These are phyloP conservation scores for Panaeolus papilionaceus DNA, from an alignment of 768 basidiomycete species.

Conservation along the genomic window DNA sequence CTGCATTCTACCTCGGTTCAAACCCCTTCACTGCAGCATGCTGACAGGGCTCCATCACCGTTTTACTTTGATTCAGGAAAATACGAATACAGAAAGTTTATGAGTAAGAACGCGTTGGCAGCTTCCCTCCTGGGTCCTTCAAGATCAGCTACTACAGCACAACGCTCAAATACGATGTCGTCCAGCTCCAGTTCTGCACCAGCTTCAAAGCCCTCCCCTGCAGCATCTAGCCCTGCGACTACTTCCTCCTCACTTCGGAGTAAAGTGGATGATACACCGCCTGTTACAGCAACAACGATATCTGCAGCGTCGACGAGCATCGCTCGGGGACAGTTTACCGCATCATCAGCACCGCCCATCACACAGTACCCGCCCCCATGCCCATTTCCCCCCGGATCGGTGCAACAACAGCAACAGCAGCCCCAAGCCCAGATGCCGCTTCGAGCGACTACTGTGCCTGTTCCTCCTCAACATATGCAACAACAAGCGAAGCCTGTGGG, in stretches of 20 bases:
- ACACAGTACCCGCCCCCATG: slow-evolving; percentile 2
- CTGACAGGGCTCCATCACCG: not conserved
- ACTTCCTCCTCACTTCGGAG: not conserved
- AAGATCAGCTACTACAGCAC: slow-evolving; percentile 39
- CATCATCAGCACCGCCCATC: not conserved
- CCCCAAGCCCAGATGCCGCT: slow-evolving; percentile 18
- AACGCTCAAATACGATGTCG: slow-evolving; percentile 16
- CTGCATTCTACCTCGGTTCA: slow-evolving; percentile 12
- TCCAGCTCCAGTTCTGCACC: slow-evolving; percentile 29
- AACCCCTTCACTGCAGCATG: not conserved
- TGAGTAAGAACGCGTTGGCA: slow-evolving; percentile 53
- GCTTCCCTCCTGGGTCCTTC: slow-evolving; percentile 54
- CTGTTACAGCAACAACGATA: not conserved
- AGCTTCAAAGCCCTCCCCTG: slow-evolving; percentile 22
- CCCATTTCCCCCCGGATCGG: slow-evolving; percentile 15
- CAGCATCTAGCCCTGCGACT: slow-evolving; percentile 18
- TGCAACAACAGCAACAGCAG: slow-evolving; percentile 15
- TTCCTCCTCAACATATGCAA: slow-evolving; percentile 32
- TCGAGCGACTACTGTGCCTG: slow-evolving; percentile 15
- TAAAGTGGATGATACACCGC: not conserved
- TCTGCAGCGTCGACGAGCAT: not conserved
- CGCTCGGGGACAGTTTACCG: not conserved
- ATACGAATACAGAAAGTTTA: slow-evolving; percentile 78
- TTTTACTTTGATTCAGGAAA: slow-evolving; percentile 56
- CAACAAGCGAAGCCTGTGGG: slow-evolving; percentile 26